Conservation (phyloP, 345 rosid genomes). For the Durio zibethinus region DNA sequence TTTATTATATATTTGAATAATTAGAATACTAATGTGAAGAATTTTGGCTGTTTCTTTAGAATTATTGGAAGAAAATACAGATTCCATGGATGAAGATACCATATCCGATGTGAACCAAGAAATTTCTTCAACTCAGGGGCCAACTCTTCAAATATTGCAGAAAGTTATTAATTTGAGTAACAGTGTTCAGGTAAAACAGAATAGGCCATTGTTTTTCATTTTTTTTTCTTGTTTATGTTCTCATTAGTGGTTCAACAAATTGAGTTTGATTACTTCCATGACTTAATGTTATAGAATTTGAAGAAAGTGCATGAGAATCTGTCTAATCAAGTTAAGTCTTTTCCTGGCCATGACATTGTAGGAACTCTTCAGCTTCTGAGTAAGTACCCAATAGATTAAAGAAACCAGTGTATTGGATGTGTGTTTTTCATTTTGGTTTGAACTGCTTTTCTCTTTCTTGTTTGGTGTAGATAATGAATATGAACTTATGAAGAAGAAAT, state of each 20-base stretch:
- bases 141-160: constrained; percentile 67
- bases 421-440: neutral
- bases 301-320: constrained; percentile 61
- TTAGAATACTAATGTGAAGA: neutral
- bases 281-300: constrained; percentile 44
- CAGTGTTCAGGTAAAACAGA: constrained; percentile 53
- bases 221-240: constrained; percentile 4
- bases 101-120: constrained; percentile 34
- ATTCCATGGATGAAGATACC: constrained; percentile 35
- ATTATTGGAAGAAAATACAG: constrained; percentile 32
- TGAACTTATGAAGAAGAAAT: constrained; percentile 66
- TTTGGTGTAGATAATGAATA: constrained; percentile 54
- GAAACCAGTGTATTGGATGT: neutral
- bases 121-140: constrained; percentile 43
- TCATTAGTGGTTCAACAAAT: neutral
- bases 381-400: constrained; percentile 28
- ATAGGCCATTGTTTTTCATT: neutral
- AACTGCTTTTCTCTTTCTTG: constrained; percentile 7
- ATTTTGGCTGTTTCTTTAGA: constrained; percentile 9
- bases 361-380: constrained; percentile 50
- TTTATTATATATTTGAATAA: neutral
- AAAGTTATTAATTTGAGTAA: constrained; percentile 58
- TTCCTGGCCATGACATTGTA: constrained; percentile 39
- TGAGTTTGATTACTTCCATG: neutral
- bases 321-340: constrained; percentile 44